A percentile compares a stretch with the other conserved stretches of the same genome.
Evolutionary conservation across 352 stramenopile species (phyloP).

Genomic region (Globisporangium emineosum): DNA sequence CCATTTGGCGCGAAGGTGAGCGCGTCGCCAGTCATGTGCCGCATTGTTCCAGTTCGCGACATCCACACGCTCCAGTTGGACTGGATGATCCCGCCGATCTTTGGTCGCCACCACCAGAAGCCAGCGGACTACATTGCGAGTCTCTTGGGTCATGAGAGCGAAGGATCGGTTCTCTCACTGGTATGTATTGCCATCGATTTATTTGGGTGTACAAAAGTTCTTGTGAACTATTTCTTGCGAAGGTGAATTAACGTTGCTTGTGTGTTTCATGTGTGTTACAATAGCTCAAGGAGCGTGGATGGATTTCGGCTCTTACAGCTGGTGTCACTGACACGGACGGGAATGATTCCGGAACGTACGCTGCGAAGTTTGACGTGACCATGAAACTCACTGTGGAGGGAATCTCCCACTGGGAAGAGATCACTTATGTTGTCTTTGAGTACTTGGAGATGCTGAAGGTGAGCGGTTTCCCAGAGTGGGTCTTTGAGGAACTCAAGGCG

Average conservation of each 20-base stretch:
- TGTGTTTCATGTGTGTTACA: not conserved
- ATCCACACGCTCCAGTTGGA: conserved; percentile 73
- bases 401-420: conserved; percentile 57
- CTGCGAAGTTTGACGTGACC: conserved; percentile 63
- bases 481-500: conserved; percentile 71
- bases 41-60: conserved; percentile 71
- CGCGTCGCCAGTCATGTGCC: conserved; percentile 45
- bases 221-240: not conserved
- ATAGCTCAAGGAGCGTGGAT: conserved; percentile 74
- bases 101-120: conserved; percentile 71
- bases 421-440: conserved; percentile 61
- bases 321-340: conserved; percentile 71
- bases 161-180: conserved; percentile 78
- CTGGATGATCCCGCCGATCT: conserved; percentile 76
- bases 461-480: conserved; percentile 55
- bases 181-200: conserved; percentile 26
- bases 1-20: conserved; percentile 52
- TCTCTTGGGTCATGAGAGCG: conserved; percentile 79
- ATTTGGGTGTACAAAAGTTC: not conserved
- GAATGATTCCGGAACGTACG: conserved; percentile 66
- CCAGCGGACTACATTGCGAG: conserved; percentile 77
- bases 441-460: conserved; percentile 57
- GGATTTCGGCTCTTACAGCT: conserved; percentile 73
- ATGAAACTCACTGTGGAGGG: conserved; percentile 71
- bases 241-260: not conserved